Percentiles rank a stretch among this genome's conserved stretches.
These are phyloP conservation scores for Backusella luteola DNA, from an alignment of 192 early-diverging fungal species.

Conservation along the genomic window DNA sequence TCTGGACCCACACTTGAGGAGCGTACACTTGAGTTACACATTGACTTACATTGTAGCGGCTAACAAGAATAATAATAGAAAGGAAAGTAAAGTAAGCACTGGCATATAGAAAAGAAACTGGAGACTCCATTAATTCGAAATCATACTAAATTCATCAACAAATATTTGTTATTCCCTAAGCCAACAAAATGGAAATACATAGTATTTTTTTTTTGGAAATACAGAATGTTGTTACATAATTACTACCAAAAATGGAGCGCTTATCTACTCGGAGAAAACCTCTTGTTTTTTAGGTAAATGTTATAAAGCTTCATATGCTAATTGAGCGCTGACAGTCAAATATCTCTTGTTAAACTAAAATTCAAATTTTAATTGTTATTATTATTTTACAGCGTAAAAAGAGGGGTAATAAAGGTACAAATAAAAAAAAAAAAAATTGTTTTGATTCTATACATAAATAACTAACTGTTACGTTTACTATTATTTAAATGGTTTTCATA, in stretches of 20 bases:
- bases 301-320: not conserved
- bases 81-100: not conserved
- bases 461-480: not conserved
- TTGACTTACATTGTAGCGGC: not conserved
- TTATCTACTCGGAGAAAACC: conserved; percentile 2
- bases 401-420: not conserved
- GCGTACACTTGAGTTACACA: no score
- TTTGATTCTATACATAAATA: not conserved
- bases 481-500: not conserved
- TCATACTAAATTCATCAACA: not conserved
- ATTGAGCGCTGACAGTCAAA: not conserved
- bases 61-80: not conserved
- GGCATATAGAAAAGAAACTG: not conserved
- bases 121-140: not conserved
- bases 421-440: not conserved
- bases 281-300: not conserved
- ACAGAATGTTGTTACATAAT: not conserved
- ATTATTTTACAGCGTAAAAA: not conserved
- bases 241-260: not conserved
- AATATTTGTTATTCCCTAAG: not conserved
- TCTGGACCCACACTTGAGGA: not conserved
- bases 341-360: not conserved
- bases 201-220: not conserved
- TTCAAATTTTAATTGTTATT: not conserved
- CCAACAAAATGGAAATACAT: not conserved